Conservation (phyloP, 2,329 filamentous ascomycete genomes). For the Aspergillus awamori region DNA sequence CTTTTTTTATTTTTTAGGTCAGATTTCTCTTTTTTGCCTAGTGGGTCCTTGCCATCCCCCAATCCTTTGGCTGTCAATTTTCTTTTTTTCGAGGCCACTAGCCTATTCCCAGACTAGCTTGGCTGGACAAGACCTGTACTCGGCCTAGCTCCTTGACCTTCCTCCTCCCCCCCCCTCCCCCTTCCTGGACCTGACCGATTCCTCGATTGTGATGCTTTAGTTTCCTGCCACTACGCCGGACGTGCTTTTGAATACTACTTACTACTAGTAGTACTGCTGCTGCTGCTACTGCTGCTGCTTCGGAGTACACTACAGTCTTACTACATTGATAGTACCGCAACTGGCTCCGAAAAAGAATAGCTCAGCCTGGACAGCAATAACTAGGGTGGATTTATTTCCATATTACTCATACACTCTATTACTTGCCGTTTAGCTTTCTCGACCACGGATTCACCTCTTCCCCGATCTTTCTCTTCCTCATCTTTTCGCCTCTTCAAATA, state of each 20-base stretch:
- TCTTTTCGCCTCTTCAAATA: constrained; percentile 1
- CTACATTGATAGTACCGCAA: not conserved
- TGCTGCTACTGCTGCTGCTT: too few relatives aligned
- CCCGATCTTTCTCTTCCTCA: not conserved
- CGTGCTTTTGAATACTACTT: constrained; percentile 1
- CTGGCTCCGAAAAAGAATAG: not conserved
- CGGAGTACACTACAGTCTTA: not conserved
- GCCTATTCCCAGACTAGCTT: constrained; percentile 12
- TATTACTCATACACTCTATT: constrained; percentile 10
- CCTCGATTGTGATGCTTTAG: constrained; percentile 14
- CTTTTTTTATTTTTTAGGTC: constrained; percentile 11
- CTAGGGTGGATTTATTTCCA: not conserved
- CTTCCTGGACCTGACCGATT: constrained; percentile 13
- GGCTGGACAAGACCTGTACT: not conserved
- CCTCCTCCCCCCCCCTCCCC: constrained; percentile 8
- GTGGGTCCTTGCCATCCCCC: constrained; percentile 14
- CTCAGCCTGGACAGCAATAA: not conserved
- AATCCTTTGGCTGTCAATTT: constrained; percentile 21
- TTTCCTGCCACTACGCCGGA: constrained; percentile 7
- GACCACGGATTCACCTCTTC: constrained; percentile 3
- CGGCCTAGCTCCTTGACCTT: constrained; percentile 13
- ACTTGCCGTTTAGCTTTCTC: not conserved
- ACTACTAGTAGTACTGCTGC: not conserved
- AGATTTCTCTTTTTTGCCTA: constrained; percentile 8
- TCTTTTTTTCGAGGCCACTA: constrained; percentile 12